phyloP scores from a whole-genome alignment of 495 filamentous ascomycete species.

The Neurospora discreta region DNA sequence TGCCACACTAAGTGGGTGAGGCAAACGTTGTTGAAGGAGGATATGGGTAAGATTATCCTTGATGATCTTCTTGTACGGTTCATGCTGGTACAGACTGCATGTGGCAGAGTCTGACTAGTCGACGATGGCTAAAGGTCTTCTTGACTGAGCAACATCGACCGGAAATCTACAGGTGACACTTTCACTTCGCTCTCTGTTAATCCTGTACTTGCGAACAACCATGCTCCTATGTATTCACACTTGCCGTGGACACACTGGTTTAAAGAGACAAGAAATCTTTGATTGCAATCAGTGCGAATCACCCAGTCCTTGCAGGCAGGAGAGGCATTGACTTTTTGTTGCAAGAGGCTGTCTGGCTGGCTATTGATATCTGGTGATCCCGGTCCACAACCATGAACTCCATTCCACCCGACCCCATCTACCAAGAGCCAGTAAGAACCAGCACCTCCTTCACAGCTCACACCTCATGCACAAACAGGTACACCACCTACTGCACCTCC shows the following conservation, averaged over 20 bases:
- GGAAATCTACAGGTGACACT: background rate
- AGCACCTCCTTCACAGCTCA: background rate
- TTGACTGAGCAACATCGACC: background rate
- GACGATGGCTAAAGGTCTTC: background rate
- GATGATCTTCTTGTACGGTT: background rate
- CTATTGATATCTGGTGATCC: background rate
- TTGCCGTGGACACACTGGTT: background rate
- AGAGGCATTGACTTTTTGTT: background rate
- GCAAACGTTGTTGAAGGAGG: background rate
- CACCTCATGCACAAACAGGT: background rate
- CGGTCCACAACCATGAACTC: background rate
- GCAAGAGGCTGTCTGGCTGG: background rate
- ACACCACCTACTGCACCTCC: background rate
- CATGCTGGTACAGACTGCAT: background rate
- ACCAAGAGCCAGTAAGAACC: background rate
- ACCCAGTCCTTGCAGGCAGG: background rate
- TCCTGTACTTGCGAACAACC: background rate
- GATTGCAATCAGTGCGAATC: background rate
- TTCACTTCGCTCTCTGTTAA: background rate
- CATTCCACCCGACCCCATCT: background rate
- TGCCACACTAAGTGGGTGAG: background rate
- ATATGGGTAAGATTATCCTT: background rate
- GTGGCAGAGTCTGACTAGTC: background rate
- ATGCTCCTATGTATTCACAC: background rate
- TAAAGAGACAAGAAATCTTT: background rate